Evolutionary conservation across 345 rosid species (phyloP).

Genomic region (Balakata baccata): DNA sequence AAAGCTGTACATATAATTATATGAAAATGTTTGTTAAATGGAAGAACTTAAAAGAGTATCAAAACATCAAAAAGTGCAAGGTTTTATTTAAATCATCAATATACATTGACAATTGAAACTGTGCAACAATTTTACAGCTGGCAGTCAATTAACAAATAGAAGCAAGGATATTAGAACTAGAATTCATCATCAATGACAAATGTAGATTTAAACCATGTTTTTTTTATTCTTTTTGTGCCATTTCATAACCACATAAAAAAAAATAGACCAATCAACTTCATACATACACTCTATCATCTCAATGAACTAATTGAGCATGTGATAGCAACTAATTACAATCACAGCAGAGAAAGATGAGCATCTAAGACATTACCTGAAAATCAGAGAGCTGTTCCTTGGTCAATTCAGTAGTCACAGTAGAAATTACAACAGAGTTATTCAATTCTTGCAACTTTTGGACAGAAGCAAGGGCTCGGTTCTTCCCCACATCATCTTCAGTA

Average conservation of each 20-base stretch:
- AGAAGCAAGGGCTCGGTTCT: slow-evolving; percentile 29
- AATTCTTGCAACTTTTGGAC: slow-evolving; percentile 30
- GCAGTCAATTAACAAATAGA: background rate
- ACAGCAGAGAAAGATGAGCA: background rate
- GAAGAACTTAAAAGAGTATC: background rate
- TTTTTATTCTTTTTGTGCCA: too few relatives aligned
- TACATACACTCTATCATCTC: background rate
- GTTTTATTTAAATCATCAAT: background rate
- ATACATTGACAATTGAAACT: background rate
- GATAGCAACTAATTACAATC: background rate
- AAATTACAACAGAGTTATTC: slow-evolving; percentile 23
- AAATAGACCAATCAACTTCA: background rate
- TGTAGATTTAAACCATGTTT: background rate
- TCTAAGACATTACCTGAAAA: slow-evolving; percentile 55
- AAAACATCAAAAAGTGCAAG: background rate
- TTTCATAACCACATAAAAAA: background rate
- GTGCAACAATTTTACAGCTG: background rate
- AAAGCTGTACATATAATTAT: background rate
- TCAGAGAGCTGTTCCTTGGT: slow-evolving; percentile 69
- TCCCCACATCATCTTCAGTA: slow-evolving; percentile 23
- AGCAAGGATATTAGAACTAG: background rate
- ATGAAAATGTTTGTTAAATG: background rate
- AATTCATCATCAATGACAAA: background rate
- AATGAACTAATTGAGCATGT: background rate
- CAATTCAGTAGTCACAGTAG: slow-evolving; percentile 28